A percentile compares a stretch with the other conserved stretches of the same genome.
These are phyloP conservation scores for Angomonas ambiguus DNA, from an alignment of 208 protist genomes.

Conservation along the genomic window DNA sequence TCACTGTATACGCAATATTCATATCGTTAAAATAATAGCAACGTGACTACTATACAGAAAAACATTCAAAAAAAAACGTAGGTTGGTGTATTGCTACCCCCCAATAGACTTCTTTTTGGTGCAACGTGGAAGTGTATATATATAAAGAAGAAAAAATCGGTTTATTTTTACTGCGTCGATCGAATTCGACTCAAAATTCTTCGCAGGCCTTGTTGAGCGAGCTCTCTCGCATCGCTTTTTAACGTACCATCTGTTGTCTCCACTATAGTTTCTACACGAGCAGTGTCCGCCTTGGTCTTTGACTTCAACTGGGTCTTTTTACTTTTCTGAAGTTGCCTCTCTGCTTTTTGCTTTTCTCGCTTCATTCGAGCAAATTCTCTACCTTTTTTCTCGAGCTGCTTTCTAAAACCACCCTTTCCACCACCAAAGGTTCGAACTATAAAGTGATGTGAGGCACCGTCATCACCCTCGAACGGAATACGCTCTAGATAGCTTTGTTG, in stretches of 20 bases:
- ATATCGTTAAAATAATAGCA: slow-evolving; percentile 5
- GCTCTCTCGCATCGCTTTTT: slow-evolving; percentile 6
- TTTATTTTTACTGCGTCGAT: background rate
- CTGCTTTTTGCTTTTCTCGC: slow-evolving; percentile 32
- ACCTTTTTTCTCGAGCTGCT: slow-evolving; percentile 83
- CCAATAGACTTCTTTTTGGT: too few species aligned
- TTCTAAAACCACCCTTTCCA: slow-evolving; percentile 80
- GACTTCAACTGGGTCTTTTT: slow-evolving; percentile 12
- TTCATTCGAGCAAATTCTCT: slow-evolving; percentile 68
- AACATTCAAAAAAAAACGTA: background rate
- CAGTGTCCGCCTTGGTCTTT: too few species aligned
- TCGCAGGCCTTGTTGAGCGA: slow-evolving; percentile 16
- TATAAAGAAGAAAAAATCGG: slow-evolving; percentile 1
- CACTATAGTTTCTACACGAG: background rate
- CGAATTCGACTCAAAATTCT: slow-evolving; percentile 11
- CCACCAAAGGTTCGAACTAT: slow-evolving; percentile 40
- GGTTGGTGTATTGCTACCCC: too few species aligned
- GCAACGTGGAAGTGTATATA: too few species aligned
- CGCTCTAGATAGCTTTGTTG: background rate
- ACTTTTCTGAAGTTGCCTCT: background rate
- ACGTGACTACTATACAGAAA: too few species aligned
- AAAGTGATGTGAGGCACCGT: background rate
- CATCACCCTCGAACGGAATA: background rate
- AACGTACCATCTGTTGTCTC: slow-evolving; percentile 5
- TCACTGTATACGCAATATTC: too few species aligned